These are phyloP conservation scores for Litsea cubeba DNA, from an alignment of 164 flowering plant species.

Conservation along the genomic window DNA sequence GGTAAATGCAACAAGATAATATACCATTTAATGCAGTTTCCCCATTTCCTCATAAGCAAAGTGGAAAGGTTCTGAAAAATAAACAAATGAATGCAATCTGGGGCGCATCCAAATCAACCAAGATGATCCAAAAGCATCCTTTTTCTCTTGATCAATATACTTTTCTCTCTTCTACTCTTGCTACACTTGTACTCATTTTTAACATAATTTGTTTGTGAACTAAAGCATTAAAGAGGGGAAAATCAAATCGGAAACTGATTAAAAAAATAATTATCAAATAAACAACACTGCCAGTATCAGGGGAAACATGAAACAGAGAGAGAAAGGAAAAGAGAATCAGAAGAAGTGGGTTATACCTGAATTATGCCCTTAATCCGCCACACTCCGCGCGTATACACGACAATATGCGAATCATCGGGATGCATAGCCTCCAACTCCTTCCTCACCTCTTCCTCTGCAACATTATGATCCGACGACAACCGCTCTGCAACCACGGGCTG, in stretches of 20 bases:
- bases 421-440: constrained; percentile 73
- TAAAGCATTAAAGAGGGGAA: too few relatives aligned
- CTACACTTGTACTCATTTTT: too few relatives aligned
- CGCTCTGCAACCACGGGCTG: constrained; percentile 44
- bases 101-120: too few relatives aligned
- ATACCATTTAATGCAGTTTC: neutral
- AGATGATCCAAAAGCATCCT: too few relatives aligned
- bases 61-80: neutral
- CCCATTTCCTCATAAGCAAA: neutral
- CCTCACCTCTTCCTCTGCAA: constrained; percentile 70
- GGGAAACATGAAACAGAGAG: constrained; percentile 2
- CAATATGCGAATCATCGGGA: constrained; percentile 88
- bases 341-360: constrained; percentile 52
- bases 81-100: too few relatives aligned
- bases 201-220: too few relatives aligned
- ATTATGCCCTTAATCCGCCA: constrained; percentile 97
- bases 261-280: too few relatives aligned
- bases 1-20: too few relatives aligned
- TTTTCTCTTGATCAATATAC: too few relatives aligned
- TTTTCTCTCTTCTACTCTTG: too few relatives aligned
- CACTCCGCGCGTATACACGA: constrained; percentile 71
- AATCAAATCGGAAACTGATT: neutral
- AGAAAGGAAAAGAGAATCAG: neutral
- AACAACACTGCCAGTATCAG: neutral
- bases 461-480: constrained; percentile 86